Evolutionary conservation across 2,329 filamentous ascomycete species (phyloP).

Genomic region (Alternaria gansuensis): DNA sequence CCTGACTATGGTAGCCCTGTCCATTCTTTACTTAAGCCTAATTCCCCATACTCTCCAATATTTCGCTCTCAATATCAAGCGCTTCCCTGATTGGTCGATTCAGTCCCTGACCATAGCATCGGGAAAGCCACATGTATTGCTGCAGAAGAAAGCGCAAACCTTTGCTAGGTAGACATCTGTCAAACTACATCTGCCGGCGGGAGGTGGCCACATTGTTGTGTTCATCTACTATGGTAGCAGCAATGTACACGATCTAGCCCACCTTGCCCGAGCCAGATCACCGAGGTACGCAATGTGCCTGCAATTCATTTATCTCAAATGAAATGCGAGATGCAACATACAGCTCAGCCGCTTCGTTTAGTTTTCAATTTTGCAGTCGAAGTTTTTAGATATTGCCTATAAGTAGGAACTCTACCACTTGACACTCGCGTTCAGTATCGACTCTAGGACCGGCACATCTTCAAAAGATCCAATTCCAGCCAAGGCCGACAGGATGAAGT

Average conservation of each 20-base stretch:
- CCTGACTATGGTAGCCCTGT: slow-evolving; percentile 30
- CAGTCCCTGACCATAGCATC: slow-evolving; percentile 26
- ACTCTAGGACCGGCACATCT: slow-evolving; percentile 13
- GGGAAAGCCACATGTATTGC: slow-evolving; percentile 31
- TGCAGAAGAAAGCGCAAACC: slow-evolving; percentile 14
- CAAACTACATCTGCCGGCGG: slow-evolving; percentile 29
- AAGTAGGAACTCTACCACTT: slow-evolving; percentile 30
- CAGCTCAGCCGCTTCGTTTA: slow-evolving; percentile 18
- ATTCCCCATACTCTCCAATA: slow-evolving; percentile 34
- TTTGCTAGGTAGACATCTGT: slow-evolving; percentile 22
- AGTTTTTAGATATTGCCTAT: slow-evolving; percentile 27
- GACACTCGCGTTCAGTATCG: slow-evolving; percentile 14
- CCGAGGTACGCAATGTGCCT: slow-evolving; percentile 26
- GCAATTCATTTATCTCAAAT: slow-evolving; percentile 45
- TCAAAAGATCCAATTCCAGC: not conserved
- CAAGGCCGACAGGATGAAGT: slow-evolving; percentile 36
- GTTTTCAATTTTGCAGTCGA: slow-evolving; percentile 6
- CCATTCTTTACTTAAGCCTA: slow-evolving; percentile 42
- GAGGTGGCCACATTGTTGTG: slow-evolving; percentile 27
- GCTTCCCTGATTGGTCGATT: slow-evolving; percentile 32
- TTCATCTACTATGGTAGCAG: slow-evolving; percentile 25
- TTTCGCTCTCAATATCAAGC: slow-evolving; percentile 25
- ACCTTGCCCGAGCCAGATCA: slow-evolving; percentile 22
- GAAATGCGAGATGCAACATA: slow-evolving; percentile 36
- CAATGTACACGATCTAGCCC: slow-evolving; percentile 30